phyloP scores from a whole-genome alignment of 1,284 basidiomycete species.

The Exsudoporus floridanus region DNA sequence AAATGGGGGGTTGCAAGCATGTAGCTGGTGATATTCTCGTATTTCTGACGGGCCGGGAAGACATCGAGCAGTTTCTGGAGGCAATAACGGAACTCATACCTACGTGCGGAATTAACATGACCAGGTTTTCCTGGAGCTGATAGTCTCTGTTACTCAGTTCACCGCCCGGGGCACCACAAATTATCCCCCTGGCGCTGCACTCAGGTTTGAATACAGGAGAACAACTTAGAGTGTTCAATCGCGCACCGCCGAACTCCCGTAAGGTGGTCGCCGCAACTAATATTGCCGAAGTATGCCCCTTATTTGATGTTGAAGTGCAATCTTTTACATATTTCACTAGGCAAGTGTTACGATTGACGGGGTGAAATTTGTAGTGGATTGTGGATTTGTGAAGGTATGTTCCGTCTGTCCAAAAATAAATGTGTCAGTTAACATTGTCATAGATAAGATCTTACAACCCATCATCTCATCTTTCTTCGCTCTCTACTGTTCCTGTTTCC shows the following conservation, averaged over 20 bases:
- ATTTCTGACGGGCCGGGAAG: conserved; percentile 95
- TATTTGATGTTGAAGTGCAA: not conserved
- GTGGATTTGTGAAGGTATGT: conserved; percentile 89
- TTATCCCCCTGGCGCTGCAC: conserved; percentile 80
- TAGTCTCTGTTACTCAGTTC: conserved; percentile 45
- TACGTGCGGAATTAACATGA: conserved; percentile 46
- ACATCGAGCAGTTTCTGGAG: conserved; percentile 89
- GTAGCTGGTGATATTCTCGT: conserved; percentile 88
- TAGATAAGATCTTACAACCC: conserved; percentile 86
- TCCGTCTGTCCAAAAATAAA: not conserved
- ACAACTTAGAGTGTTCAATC: conserved; percentile 83
- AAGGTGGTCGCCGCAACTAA: conserved; percentile 96
- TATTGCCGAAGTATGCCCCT: conserved; percentile 78
- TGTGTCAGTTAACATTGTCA: not conserved
- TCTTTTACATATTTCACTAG: conserved; percentile 36
- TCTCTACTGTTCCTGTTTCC: conserved; percentile 78
- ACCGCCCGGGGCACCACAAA: conserved; percentile 57
- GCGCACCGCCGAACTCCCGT: conserved; percentile 69
- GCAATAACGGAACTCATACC: conserved; percentile 77
- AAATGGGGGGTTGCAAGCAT: conserved; percentile 42
- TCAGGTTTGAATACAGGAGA: conserved; percentile 86
- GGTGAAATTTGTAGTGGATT: conserved; percentile 93
- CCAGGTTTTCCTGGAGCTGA: conserved; percentile 7
- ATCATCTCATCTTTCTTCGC: conserved; percentile 76
- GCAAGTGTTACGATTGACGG: conserved; percentile 97